Conservation (phyloP, 305 asterid genomes). For the Ruellia speciosa region DNA sequence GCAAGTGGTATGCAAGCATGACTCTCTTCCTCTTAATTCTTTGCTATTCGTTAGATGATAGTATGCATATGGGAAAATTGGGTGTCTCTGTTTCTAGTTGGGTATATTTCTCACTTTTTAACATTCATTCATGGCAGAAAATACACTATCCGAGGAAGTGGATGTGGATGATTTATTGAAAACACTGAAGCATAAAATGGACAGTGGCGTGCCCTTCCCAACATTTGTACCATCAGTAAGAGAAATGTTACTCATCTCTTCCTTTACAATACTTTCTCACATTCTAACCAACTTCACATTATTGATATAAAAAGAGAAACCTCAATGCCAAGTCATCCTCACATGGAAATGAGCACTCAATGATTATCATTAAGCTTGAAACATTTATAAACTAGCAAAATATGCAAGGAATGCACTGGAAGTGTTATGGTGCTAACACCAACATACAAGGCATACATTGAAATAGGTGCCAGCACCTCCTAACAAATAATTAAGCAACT, state of each 20-base stretch:
- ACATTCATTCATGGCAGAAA: slow-evolving; percentile 41
- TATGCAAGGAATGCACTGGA: no score
- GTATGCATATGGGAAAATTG: slow-evolving; percentile 13
- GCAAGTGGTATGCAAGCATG: slow-evolving; percentile 24
- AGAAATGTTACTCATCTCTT: background rate
- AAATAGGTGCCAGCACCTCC: no score
- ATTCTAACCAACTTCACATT: slow-evolving; percentile 1
- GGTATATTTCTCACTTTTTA: slow-evolving; percentile 18
- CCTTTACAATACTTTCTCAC: background rate
- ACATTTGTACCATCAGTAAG: slow-evolving; percentile 65
- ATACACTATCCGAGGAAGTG: slow-evolving; percentile 44
- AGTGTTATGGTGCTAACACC: no score
- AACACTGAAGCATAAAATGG: slow-evolving; percentile 51
- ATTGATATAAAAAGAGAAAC: no score
- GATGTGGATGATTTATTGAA: slow-evolving; percentile 53
- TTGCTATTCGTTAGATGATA: slow-evolving; percentile 10
- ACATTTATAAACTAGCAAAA: no score
- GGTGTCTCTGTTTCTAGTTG: slow-evolving; percentile 2
- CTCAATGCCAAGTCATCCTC: no score
- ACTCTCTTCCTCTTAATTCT: slow-evolving; percentile 7
- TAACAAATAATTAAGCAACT: no score
- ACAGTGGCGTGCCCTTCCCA: slow-evolving; percentile 36
- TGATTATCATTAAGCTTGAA: no score
- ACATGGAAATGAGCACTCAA: no score
- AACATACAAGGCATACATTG: no score